A percentile compares a stretch with the other conserved stretches of the same genome.
Evolutionary conservation across 768 basidiomycete genomes (phyloP).

Genomic region (Rickenella mellea): DNA sequence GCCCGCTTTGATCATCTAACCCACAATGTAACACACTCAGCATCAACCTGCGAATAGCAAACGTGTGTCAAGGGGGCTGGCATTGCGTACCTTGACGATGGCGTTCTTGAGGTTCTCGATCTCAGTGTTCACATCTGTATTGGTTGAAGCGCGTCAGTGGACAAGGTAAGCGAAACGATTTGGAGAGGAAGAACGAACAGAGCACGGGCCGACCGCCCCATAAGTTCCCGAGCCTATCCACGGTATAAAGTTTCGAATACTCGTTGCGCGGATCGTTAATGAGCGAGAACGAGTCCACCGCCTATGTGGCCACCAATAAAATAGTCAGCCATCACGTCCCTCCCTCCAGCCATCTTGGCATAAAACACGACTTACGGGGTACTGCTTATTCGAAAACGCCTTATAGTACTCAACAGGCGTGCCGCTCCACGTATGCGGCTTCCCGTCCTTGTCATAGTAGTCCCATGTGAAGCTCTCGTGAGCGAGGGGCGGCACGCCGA

Average conservation of each 20-base stretch:
- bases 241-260: conserved; percentile 78
- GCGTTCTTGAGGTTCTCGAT: conserved; percentile 72
- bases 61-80: conserved; percentile 2
- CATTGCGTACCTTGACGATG: conserved; percentile 51
- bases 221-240: conserved; percentile 87
- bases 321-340: background rate
- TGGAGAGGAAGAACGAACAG: conserved; percentile 40
- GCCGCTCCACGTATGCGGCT: conserved; percentile 65
- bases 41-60: no score
- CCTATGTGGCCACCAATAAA: conserved; percentile 24
- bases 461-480: conserved; percentile 76
- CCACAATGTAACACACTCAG: no score
- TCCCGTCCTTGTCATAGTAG: conserved; percentile 75
- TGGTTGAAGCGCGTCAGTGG: conserved; percentile 1
- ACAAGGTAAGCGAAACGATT: background rate
- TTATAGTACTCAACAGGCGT: conserved; percentile 77
- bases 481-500: conserved; percentile 78
- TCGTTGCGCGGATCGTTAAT: conserved; percentile 91
- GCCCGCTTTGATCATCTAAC: conserved; percentile 76
- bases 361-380: conserved; percentile 32
- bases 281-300: conserved; percentile 76
- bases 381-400: conserved; percentile 47
- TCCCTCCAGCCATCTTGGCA: background rate
- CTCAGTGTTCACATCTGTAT: conserved; percentile 80
- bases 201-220: conserved; percentile 80